Base-by-base conservation (phyloP, 2,329 filamentous ascomycete species). In the Herpotrichia juniperi region DNA sequence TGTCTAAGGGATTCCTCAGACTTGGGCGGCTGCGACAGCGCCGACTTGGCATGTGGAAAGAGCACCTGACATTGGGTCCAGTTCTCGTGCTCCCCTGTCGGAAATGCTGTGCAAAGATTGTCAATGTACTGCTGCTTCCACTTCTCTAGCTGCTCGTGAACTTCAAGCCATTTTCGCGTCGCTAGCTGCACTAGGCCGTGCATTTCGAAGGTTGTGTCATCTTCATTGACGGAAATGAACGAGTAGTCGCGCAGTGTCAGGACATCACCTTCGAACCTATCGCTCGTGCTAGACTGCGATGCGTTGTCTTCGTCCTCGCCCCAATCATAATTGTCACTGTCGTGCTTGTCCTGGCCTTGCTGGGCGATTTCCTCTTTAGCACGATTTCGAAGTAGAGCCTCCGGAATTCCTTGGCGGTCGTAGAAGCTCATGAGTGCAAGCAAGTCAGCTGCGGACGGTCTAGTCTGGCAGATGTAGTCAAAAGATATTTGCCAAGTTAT, bases 131-230 rank as follows among this genome's bases (percentile, higher is more conserved):
- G 19, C 16, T 39, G 17, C 22, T 19, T 43, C 50, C 50, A 53
- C 22, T 22, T 6, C 31, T 46, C 25, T 12, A 26, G 5, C 11
- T 42, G 14, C 2, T 21, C 39, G 6, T 35, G 21, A 14, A 4
- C 10, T 11, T 30, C 24, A 10, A 58, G 48, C 56, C 56, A 59
- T 12, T 26, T 40, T 14, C 47, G 46, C 3, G 47, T 48, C 7
- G 42, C 42, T 16, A 45, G 26, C 42, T 45, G 42, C 14, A 28
- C 28, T 32, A 37, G 14, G 35, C 25, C 80, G 57, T 80, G 77
- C 75, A 80, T 79, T 52, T 76, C 69, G 42, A 75, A 78, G 45
- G 19, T 26, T 51, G 53, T 62, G 1, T 56, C 54, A 17, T 60
- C 46, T 7, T 55, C 54, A n/a, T 48, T 63, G 11, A 46, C 43